Base-by-base conservation (phyloP, 495 filamentous ascomycete genomes). In the Hypomontagnella monticulosa region DNA sequence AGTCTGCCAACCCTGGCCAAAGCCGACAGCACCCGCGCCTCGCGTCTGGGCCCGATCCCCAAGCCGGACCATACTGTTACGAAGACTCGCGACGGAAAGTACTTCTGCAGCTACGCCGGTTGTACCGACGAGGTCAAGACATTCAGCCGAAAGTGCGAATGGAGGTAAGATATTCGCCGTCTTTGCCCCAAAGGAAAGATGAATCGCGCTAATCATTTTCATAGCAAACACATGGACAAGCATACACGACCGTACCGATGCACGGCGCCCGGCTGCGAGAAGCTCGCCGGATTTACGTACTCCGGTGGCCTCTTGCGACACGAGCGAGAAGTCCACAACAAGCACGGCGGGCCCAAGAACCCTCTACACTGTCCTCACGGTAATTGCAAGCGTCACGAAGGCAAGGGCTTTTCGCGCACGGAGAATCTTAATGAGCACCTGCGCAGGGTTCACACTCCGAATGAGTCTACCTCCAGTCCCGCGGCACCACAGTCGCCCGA, bases 211-310 rank as follows among this genome's bases (percentile, higher is more conserved):
- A 66, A 67, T 48, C 36, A 14, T 53, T 40, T 43, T 23, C 67
- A 36, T 65, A 93, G 93, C 59, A 94, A 97, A 78, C 93, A 97
- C 74, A 96, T 96, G 92, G 93, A 97, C 79, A 97, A 97, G 76
- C 93, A 97, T 71, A 91, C 94, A 55, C 83, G 93, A 14, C 93
- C 93, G 0, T 97, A 96, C 78, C 89, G 91, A 59, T 97, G 93
- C 75, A 76, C 76, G 19, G 85, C 90, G 20, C 81, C 82, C 12
- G 87, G 86, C 15, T 97, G 93, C 73, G 91, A 93, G 63, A 96
- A 96, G 65, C 84, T 97, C 0, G 89, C 90, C 63, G 93, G 93
- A 15, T 97, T 97, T 78, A 97, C 93, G 11, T 97, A 97, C 74
- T 91, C 89, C 0, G 93, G 93, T 16, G 93, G 93, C 8, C 85